Evolutionary conservation across 2,329 filamentous ascomycete genomes (phyloP), one percentile per base, ranked within the genome.

Genomic region (Paecilomyces sp.): DNA sequence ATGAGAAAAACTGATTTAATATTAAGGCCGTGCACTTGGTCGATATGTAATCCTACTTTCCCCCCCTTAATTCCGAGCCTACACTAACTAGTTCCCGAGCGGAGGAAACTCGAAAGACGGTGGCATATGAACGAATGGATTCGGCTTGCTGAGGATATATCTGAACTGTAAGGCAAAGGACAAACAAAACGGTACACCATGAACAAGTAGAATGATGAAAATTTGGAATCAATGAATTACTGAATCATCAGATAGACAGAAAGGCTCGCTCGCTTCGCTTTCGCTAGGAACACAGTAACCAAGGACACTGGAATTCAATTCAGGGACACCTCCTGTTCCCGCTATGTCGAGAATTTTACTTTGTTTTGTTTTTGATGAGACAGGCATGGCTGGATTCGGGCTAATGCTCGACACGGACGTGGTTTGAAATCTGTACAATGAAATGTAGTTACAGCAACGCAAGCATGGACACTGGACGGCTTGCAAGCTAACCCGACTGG

Each of bases 81-180:
- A 28, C 25, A 28, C 25, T 28, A 28, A 28, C 25, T 28, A 28
- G 9, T 31, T 9, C 11, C 31, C 8, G 11, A 8, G 11, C 9
- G 11, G 31, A 8, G 31, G 8, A 33, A 33, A 33, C 5, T 12
- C 8, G 11, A 33, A 33, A 33, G 9, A 12, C 1, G 31, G 31
- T 9, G 41, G 18, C 41, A 8, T 47, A 18, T 47, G 41, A 47
- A 47, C 15, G 41, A 47, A 47, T 47, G 41, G n/a, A 47, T 47
- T 47, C 41, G 41, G 41, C 41, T n/a, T 47, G 41, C 41, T 47
- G 41, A 47, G 41, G 41, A 47, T 41, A 47, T 28, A 54, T 62
- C 58, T 50, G 41, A 51, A 54, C 62, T 56, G 33, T 15, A 47
- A 47, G 41, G 15, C 18, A 47, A 28, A 47, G 41, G 41, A 47